These are phyloP conservation scores for Plasmodiophora brassicae DNA, from an alignment of 208 protist genomes.

Conservation along the genomic window DNA sequence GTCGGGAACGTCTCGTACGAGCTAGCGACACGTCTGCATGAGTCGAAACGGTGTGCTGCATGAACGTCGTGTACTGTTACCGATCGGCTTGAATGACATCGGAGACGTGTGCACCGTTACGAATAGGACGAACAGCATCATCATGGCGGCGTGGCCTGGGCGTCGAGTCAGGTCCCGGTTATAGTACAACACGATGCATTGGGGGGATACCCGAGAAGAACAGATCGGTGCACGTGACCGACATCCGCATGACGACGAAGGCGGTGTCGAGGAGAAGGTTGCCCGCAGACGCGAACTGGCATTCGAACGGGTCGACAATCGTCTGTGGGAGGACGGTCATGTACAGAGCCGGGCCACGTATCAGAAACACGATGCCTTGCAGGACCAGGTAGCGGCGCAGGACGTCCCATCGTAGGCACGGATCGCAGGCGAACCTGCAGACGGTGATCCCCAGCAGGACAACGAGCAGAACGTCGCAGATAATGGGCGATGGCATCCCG, in stretches of 20 bases:
- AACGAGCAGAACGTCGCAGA: not conserved
- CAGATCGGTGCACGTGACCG: conserved; percentile 5
- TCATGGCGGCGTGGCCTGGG: conserved; percentile 23
- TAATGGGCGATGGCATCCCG: not conserved
- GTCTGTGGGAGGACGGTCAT: not conserved
- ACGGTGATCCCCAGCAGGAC: not conserved
- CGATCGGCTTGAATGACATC: not conserved
- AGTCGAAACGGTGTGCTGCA: too few species aligned
- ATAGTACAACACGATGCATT: too few species aligned
- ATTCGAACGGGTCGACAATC: not conserved
- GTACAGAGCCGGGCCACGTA: not conserved
- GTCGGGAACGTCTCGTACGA: too few species aligned
- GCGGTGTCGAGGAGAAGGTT: not conserved
- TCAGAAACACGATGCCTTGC: not conserved
- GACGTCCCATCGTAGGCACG: not conserved
- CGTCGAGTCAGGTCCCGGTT: too few species aligned
- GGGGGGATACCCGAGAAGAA: too few species aligned
- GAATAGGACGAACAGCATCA: not conserved
- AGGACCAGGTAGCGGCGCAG: not conserved
- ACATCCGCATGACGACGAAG: not conserved
- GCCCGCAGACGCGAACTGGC: not conserved
- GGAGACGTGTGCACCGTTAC: not conserved
- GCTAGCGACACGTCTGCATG: not conserved
- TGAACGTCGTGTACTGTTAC: too few species aligned
- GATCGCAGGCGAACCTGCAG: not conserved